Percentiles rank a stretch among this genome's conserved stretches.
Conservation (phyloP, 2,329 filamentous ascomycete genomes). For the Colletotrichum lini region DNA sequence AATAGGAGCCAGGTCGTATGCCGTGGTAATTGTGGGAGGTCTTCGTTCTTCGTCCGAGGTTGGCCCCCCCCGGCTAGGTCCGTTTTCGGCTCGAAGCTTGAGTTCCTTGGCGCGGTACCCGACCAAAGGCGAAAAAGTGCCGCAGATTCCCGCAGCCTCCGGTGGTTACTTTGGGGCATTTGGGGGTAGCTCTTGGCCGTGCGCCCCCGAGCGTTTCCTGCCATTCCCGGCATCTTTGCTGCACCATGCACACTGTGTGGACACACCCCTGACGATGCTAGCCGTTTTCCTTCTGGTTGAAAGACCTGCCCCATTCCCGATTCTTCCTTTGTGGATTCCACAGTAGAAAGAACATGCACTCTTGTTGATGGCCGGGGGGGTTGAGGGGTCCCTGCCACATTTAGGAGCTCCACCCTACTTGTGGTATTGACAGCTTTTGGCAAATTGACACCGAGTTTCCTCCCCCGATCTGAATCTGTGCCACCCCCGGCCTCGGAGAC, state of each 20-base stretch:
- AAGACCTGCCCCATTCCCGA: not conserved
- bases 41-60: conserved; percentile 18
- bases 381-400: conserved; percentile 20
- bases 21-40: conserved; percentile 17
- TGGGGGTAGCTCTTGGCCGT: conserved; percentile 19
- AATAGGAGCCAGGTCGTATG: not conserved
- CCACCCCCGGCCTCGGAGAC: conserved; percentile 20
- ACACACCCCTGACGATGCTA: conserved; percentile 8
- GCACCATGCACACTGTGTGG: conserved; percentile 11
- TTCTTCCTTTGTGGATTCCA: not conserved
- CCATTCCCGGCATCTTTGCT: not conserved
- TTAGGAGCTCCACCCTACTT: conserved; percentile 5
- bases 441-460: conserved; percentile 27
- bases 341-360: not conserved
- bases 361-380: too few species aligned
- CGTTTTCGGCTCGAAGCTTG: conserved; percentile 41
- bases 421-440: conserved; percentile 19
- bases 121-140: conserved; percentile 29
- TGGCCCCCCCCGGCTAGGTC: conserved; percentile 23
- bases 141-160: conserved; percentile 22
- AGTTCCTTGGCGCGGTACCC: conserved; percentile 37
- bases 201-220: conserved; percentile 15
- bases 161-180: not conserved
- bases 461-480: conserved; percentile 23
- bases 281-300: not conserved